Evolutionary conservation across 2,329 filamentous ascomycete species (phyloP), one percentile per base, ranked within the genome.

Genomic region (Alternaria alternata): DNA sequence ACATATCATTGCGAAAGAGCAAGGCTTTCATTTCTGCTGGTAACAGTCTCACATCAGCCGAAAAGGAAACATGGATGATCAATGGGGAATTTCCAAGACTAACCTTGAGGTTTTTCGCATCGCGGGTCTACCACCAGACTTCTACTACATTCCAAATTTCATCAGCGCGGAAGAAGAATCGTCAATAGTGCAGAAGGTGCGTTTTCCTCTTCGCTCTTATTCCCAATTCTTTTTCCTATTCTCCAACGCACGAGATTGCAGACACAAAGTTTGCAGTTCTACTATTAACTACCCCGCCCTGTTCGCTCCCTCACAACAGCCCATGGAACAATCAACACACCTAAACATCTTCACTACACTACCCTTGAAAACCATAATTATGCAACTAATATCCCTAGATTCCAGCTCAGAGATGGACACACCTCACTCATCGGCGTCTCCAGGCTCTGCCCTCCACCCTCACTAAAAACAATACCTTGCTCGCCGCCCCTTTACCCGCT

Each of bases 401-500:
- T 4, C 82, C 82, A 7, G 57, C 79, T 14, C 79, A 81, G 39
- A 86, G 89, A 75, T 99, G 95, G 94, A 94, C 92, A 63, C 86
- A 90, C 51, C 89, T 99, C 56, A 88, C 90, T n/a, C 92, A 93
- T 77, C 91, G 95, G 56, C 90, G 94, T 42, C 87, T 99, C 1
- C 94, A 98, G 83, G 92, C 92, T 1, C 93, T 94, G 85, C 95
- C 94, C 1, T 95, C 92, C 3, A 87, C 92, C 57, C 87, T 98
- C 9, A 90, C 92, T 36, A 86, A 79, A 8, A 87, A 63, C 56
- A 76, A 97, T 76, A 90, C 87, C 16, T 86, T 99, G 1, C 84
- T 98, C 24, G 88, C 89, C 53, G 84, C 89, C 3, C 85, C 89
- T 7, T 83, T 98, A 7, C 94, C 94, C 14, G 51, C 81, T 6